Evolutionary conservation across 768 basidiomycete species (phyloP).

Genomic region (Suillus luteus): DNA sequence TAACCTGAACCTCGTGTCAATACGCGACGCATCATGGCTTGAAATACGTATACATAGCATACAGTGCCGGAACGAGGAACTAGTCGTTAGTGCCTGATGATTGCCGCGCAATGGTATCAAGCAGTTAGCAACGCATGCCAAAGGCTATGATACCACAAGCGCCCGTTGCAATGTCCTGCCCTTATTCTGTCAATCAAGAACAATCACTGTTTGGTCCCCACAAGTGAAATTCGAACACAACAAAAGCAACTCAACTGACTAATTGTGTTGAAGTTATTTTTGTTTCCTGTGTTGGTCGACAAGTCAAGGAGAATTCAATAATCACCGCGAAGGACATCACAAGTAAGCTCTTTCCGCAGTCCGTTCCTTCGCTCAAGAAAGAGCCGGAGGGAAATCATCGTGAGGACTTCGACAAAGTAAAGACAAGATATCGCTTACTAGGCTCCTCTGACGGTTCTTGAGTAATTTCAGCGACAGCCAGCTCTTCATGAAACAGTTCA

Average conservation of each 20-base stretch:
- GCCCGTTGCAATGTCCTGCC: not conserved
- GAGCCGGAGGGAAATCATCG: constrained; percentile 15
- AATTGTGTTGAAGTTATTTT: not conserved
- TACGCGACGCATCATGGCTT: not conserved
- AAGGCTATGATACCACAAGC: not conserved
- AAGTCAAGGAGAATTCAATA: too few relatives aligned
- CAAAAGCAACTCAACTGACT: not conserved
- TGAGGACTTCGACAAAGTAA: not conserved
- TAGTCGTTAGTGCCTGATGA: not conserved
- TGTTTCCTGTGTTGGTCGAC: not conserved
- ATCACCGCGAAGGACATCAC: not conserved
- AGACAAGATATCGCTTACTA: constrained; percentile 18
- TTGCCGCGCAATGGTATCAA: not conserved
- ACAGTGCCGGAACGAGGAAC: not conserved
- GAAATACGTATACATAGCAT: not conserved
- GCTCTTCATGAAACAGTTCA: not conserved
- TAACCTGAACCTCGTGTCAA: not conserved
- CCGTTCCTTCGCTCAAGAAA: constrained; percentile 25
- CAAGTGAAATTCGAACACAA: not conserved
- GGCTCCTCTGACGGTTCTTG: constrained; percentile 32
- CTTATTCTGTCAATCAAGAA: not conserved
- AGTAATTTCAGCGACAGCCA: constrained; percentile 21
- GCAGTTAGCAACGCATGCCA: not conserved
- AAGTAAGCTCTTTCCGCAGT: constrained; percentile 6
- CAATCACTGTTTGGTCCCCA: not conserved